Evolutionary conservation across 495 filamentous ascomycete genomes (phyloP), one percentile per base, ranked within the genome.

Genomic region (Cryomyces minteri): DNA sequence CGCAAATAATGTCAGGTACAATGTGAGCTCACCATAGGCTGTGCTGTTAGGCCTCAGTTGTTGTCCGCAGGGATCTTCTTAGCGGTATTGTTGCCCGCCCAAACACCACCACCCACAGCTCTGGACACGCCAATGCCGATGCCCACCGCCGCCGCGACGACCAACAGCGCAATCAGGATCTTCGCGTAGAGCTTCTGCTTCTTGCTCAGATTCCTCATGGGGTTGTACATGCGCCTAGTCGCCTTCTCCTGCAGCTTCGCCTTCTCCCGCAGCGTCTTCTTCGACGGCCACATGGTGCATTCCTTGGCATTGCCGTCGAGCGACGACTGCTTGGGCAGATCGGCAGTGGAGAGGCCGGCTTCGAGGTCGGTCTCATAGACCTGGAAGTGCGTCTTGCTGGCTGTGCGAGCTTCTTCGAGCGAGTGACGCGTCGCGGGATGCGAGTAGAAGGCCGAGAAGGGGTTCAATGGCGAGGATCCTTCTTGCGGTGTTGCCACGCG

Each of bases 81-180:
- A 14, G 28, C 51, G 39, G 48, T 42, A 7, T 50, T 51, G 11
- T 55, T 31, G 4, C 54, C 50, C 7, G 47, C 48, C 68, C 73
- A 79, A 9, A 72, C 67, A 1, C 73, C 72, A 6, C 71, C 74
- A 31, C 73, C 73, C 1, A 80, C 75, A 4, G 72, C 73, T 31
- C 62, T 68, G 4, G 67, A 73, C 45, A 82, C 77, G 6, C 77
- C 77, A 47, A 82, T 51, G 25, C 74, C 76, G 39, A 82, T 64
- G 1, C 69, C 75, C 10, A 78, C 69, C 53, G 75, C 75, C 25
- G 63, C 62, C 4, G 68, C 77, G n/a, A 80, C 57, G 4, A 74
- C 62, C 18, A 77, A 44, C 12, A 79, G 48, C 0, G 71, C 74
- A 37, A 80, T 65, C 18, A 68, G 50, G 5, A 70, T 61, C 54